phyloP scores from a whole-genome alignment of 1,284 basidiomycete species.

The Athelia sp. region DNA sequence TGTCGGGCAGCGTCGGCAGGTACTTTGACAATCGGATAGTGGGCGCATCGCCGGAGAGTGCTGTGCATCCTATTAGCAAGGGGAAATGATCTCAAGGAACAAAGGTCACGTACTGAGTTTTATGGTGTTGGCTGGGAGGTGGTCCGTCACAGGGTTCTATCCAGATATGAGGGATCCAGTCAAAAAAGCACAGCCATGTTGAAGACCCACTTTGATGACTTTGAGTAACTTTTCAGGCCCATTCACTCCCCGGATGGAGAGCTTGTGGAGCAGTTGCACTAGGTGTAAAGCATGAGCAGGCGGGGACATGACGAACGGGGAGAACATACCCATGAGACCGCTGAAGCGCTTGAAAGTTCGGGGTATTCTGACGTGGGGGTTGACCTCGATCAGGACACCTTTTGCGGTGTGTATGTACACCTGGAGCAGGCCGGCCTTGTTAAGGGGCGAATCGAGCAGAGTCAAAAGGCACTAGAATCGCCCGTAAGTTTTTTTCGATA shows the following conservation, averaged over 20 bases:
- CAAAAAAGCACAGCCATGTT: neutral
- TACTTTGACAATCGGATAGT: slow-evolving; percentile 82
- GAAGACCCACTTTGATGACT: slow-evolving; percentile 78
- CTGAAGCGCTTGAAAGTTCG: slow-evolving; percentile 99
- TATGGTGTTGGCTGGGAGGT: slow-evolving; percentile 92
- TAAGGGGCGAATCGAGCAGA: slow-evolving; percentile 94
- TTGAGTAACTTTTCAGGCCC: slow-evolving; percentile 96
- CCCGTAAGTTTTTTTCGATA: too few relatives aligned
- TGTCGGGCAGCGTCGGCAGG: slow-evolving; percentile 77
- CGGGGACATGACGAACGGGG: neutral
- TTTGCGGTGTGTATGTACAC: slow-evolving; percentile 99
- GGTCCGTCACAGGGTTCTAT: slow-evolving; percentile 93
- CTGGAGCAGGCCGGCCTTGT: slow-evolving; percentile 95
- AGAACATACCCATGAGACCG: slow-evolving; percentile 87
- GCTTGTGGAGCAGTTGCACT: slow-evolving; percentile 97
- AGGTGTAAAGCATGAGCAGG: slow-evolving; percentile 4
- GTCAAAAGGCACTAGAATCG: slow-evolving; percentile 83
- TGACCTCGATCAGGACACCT: slow-evolving; percentile 97
- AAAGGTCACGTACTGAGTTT: slow-evolving; percentile 75
- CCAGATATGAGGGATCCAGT: slow-evolving; percentile 6
- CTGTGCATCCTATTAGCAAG: slow-evolving; percentile 31
- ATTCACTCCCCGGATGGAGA: slow-evolving; percentile 93
- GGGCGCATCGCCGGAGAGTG: slow-evolving; percentile 89
- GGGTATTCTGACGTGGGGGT: slow-evolving; percentile 96
- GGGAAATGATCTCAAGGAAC: neutral